Conservation (phyloP, 2,329 filamentous ascomycete genomes). For the Xylaria multiplex region DNA sequence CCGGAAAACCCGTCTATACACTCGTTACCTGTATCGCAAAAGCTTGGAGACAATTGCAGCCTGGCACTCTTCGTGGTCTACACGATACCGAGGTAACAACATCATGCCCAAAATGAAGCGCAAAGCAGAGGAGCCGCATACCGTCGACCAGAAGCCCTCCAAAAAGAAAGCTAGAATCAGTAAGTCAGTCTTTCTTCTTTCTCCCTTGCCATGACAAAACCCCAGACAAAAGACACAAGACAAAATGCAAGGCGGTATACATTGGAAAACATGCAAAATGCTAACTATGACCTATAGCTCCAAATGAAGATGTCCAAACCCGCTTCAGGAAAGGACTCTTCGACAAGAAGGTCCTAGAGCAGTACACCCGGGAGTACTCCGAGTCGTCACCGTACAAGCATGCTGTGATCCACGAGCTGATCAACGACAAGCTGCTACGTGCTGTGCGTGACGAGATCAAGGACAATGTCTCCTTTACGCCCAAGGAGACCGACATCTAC, state of each 20-base stretch:
- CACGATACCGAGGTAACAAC: slow-evolving; percentile 33
- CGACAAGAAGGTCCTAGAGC: slow-evolving; percentile 64
- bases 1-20: neutral
- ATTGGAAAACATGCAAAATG: neutral
- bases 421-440: slow-evolving; percentile 84
- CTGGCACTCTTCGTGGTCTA: neutral
- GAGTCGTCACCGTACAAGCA: slow-evolving; percentile 84
- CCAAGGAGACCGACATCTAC: slow-evolving; percentile 99
- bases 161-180: slow-evolving; percentile 64
- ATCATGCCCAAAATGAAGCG: slow-evolving; percentile 64
- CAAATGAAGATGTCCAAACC: slow-evolving; percentile 62
- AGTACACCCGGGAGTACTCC: slow-evolving; percentile 71
- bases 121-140: slow-evolving; percentile 64
- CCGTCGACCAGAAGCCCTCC: slow-evolving; percentile 54
- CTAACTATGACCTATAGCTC: slow-evolving; percentile 52
- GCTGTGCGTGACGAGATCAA: slow-evolving; percentile 89
- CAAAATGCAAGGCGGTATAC: neutral
- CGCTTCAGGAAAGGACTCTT: slow-evolving; percentile 75
- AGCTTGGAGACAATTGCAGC: neutral
- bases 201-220: neutral
- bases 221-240: neutral
- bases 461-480: slow-evolving; percentile 91
- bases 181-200: slow-evolving; percentile 42
- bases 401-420: slow-evolving; percentile 83
- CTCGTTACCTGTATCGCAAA: neutral